A percentile compares a stretch with the other conserved stretches of the same genome.
Conservation (phyloP, 306 rosid species). For the Parietaria judaica region DNA sequence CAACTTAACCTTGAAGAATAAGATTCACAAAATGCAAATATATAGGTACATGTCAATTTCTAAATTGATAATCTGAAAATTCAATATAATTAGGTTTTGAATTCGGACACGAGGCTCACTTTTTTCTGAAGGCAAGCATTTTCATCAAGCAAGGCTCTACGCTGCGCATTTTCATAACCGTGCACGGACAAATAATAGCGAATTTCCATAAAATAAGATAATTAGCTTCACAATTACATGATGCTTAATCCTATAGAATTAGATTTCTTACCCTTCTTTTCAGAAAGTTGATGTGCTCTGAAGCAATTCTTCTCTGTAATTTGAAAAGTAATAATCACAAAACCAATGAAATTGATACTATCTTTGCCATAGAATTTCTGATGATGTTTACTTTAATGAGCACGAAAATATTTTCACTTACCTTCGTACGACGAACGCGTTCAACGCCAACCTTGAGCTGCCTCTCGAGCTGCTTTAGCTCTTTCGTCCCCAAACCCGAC, state of each 20-base stretch:
- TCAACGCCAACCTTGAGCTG: slow-evolving; percentile 37
- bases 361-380: background rate
- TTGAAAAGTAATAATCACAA: too few relatives aligned
- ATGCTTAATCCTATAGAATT: background rate
- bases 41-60: background rate
- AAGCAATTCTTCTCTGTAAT: slow-evolving; percentile 29
- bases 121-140: slow-evolving; percentile 29
- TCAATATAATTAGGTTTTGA: background rate
- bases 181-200: background rate
- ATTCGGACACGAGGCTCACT: slow-evolving; percentile 21
- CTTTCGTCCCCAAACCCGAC: slow-evolving; percentile 31
- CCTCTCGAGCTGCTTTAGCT: slow-evolving; percentile 38
- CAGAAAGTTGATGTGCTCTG: slow-evolving; percentile 27
- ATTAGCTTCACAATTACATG: too few relatives aligned
- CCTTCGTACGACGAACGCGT: slow-evolving; percentile 34
- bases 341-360: background rate
- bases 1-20: slow-evolving; percentile 15
- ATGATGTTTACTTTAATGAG: background rate
- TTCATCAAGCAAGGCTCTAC: slow-evolving; percentile 30
- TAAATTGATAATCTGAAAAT: background rate
- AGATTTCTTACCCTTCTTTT: slow-evolving; percentile 34
- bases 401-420: background rate
- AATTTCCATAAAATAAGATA: too few relatives aligned
- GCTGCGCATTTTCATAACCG: slow-evolving; percentile 7
- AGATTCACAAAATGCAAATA: background rate